Base-by-base conservation (phyloP, 108 stramenopile genomes). In the Skeletonema marinoi region DNA sequence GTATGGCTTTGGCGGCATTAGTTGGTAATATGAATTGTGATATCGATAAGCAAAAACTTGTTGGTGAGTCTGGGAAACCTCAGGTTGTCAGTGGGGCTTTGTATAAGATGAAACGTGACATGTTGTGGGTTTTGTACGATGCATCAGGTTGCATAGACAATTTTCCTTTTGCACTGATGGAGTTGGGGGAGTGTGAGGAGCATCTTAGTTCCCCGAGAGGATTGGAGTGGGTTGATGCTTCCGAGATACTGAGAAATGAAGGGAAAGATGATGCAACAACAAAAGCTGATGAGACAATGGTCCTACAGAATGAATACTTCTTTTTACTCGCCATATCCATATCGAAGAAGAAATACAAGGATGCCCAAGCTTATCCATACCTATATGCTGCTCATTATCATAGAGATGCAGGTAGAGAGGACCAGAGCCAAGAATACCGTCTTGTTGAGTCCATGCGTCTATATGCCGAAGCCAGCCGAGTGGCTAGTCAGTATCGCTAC, bases 131-230 rank as follows among this genome's bases (percentile, higher is more conserved):
- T 32, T 32, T 90, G 7, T 74, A 90, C 51, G 87, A 90, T 73
- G 61, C 36, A n/a, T n/a, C n/a, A 0, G 73, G 66, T 7, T 72
- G 44, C 38, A 82, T 88, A 65, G 44, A 58, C 1, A 31, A 42
- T 42, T 89, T 86, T 70, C 89, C 89, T 4, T 89, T 89, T 68
- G 87, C 85, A 4, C 46, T 82, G 29, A 68, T 87, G 70, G 89
- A 89, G 60, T 68, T 89, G 39, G 89, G 85, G 12, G 87, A 89
- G n/a, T 89, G 89, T 64, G 89, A 89, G 66, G 85, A 86, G 48
- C 78, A 87, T 66, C 50, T 83, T 50, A 70, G 73, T 44, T 81
- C 86, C 8, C 32, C 64, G 11, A 66, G 82, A 39, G 87, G 86
- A 16, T 33, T 78, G 68, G 70, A 84, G 75, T 78, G 77, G 85